These are phyloP conservation scores for Exophiala phaeomuriformis DNA, from an alignment of 2,329 filamentous ascomycete genomes.

Conservation along the genomic window DNA sequence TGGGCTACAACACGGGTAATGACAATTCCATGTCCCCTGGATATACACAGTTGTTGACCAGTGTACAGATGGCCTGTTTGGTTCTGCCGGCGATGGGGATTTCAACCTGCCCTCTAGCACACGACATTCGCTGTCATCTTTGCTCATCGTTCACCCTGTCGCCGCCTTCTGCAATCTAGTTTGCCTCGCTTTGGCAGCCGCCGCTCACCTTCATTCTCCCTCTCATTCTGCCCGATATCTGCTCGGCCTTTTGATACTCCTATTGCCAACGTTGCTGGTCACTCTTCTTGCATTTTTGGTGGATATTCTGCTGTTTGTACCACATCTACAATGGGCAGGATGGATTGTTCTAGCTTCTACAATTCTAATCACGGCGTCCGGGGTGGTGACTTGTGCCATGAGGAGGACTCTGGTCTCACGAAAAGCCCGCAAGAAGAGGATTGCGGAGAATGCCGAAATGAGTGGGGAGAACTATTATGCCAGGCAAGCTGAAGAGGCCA, in stretches of 20 bases:
- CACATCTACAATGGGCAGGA: constrained; percentile 87
- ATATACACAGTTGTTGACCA: constrained; percentile 13
- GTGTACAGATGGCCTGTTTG: constrained; percentile 42
- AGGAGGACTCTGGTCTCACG: constrained; percentile 81
- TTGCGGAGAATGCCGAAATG: constrained; percentile 94
- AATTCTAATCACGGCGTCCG: constrained; percentile 72
- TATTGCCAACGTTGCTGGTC: constrained; percentile 74
- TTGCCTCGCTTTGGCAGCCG: constrained; percentile 70
- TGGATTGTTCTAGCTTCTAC: constrained; percentile 89
- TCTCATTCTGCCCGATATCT: constrained; percentile 87
- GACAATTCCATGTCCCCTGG: constrained; percentile 26
- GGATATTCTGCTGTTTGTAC: constrained; percentile 89
- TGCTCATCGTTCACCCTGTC: constrained; percentile 87
- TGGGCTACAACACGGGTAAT: constrained; percentile 82
- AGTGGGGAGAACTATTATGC: constrained; percentile 89
- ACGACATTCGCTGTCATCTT: constrained; percentile 67
- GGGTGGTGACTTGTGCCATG: constrained; percentile 89
- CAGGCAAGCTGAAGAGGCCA: constrained; percentile 40
- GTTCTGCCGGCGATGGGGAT: constrained; percentile 40
- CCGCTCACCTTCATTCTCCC: constrained; percentile 78
- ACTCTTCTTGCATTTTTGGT: constrained; percentile 83
- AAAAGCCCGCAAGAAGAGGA: constrained; percentile 86
- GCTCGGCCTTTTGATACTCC: constrained; percentile 74
- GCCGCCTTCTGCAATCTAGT: constrained; percentile 79
- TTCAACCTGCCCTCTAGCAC: constrained; percentile 59